These are phyloP conservation scores for Penicillium egyptiacum DNA, from an alignment of 495 filamentous ascomycete species.

Conservation along the genomic window DNA sequence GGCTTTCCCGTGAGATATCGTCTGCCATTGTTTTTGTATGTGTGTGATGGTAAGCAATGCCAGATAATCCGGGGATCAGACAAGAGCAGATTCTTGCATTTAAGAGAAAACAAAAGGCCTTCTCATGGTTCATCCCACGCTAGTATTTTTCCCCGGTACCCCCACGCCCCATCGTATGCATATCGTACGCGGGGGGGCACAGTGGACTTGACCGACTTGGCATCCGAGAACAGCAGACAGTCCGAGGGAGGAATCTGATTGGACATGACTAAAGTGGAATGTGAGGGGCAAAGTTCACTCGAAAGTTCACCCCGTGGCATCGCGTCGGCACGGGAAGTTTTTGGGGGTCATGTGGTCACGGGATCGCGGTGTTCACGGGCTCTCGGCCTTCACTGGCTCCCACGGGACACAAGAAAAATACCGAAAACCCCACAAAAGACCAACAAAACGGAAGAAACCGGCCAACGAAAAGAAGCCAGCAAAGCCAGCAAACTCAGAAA, in stretches of 20 bases:
- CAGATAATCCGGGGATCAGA: not conserved
- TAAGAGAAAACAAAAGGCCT: constrained; percentile 1
- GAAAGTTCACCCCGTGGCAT: not conserved
- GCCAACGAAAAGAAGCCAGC: not conserved
- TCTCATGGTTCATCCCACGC: constrained; percentile 6
- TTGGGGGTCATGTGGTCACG: not conserved
- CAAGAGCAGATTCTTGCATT: constrained; percentile 4
- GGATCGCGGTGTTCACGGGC: not conserved
- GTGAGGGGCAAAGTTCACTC: no score
- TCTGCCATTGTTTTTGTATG: constrained; percentile 18
- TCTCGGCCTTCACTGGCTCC: not conserved
- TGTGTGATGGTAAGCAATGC: constrained; percentile 9
- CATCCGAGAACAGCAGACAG: not conserved
- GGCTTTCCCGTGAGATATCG: constrained; percentile 23
- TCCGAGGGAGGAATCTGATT: not conserved
- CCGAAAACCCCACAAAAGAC: not conserved
- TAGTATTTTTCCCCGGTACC: constrained; percentile 14
- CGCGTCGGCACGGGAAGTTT: not conserved
- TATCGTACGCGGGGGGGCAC: constrained; percentile 6
- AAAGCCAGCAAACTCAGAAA: not conserved
- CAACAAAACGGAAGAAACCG: not conserved
- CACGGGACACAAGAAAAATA: not conserved
- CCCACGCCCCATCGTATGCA: constrained; percentile 8
- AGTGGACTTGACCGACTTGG: constrained; percentile 8
- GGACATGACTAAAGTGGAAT: not conserved